phyloP scores from a whole-genome alignment of 768 basidiomycete genomes.

The Tricholoma sp. region DNA sequence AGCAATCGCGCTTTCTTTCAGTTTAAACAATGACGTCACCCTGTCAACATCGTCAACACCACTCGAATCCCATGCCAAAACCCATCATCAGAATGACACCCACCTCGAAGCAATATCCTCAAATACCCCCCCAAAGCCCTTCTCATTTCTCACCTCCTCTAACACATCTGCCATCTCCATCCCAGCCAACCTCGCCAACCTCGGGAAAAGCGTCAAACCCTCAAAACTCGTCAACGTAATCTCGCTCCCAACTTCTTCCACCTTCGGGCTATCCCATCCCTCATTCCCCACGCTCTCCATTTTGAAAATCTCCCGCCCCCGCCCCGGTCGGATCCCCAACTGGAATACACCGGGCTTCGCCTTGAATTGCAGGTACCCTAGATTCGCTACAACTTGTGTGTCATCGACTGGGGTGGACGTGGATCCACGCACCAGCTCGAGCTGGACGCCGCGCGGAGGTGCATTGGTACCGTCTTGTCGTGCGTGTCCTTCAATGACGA shows the following conservation, averaged over 20 bases:
- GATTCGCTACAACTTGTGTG: constrained; percentile 89
- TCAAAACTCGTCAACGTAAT: constrained; percentile 87
- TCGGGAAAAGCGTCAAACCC: constrained; percentile 84
- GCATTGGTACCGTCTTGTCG: constrained; percentile 59
- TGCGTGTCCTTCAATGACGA: constrained; percentile 93
- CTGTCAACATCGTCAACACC: constrained; percentile 25
- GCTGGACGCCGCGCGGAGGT: constrained; percentile 87
- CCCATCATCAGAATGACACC: constrained; percentile 13
- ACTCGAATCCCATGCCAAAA: too few species aligned
- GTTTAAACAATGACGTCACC: constrained; percentile 40
- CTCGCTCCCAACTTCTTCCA: constrained; percentile 64
- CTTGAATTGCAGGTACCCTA: constrained; percentile 96
- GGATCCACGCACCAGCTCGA: constrained; percentile 59
- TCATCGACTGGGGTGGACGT: constrained; percentile 54
- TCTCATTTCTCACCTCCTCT: constrained; percentile 33
- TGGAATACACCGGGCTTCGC: constrained; percentile 85
- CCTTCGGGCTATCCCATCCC: constrained; percentile 78
- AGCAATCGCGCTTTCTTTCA: constrained; percentile 21
- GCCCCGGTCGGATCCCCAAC: constrained; percentile 77
- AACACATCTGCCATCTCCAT: constrained; percentile 84
- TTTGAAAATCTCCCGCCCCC: constrained; percentile 73
- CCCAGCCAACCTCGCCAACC: constrained; percentile 61
- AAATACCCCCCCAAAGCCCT: constrained; percentile 35
- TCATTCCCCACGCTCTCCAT: constrained; percentile 86
- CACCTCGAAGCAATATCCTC: constrained; percentile 50